Evolutionary conservation across 2,329 filamentous ascomycete species (phyloP).

Genomic region (Fusarium tjaetaba): DNA sequence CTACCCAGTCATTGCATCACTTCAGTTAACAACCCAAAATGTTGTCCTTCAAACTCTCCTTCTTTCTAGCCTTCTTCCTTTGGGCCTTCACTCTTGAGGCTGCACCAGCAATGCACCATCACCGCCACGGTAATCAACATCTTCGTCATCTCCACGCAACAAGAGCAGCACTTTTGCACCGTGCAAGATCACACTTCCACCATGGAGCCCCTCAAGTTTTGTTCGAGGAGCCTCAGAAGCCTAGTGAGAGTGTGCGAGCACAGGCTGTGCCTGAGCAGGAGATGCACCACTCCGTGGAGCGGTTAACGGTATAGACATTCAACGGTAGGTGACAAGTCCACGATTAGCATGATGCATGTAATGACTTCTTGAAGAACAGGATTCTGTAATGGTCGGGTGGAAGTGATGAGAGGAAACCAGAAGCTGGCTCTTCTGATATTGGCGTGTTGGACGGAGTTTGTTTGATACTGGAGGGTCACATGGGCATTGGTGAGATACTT

Average conservation of each 20-base stretch:
- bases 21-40: slow-evolving; percentile 13
- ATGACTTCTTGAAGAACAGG: not conserved
- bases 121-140: slow-evolving; percentile 29
- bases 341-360: not conserved
- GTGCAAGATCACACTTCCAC: slow-evolving; percentile 7
- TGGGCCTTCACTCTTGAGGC: slow-evolving; percentile 40
- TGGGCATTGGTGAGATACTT: not conserved
- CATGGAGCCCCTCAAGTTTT: slow-evolving; percentile 2
- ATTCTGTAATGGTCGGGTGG: not conserved
- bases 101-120: slow-evolving; percentile 39
- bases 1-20: not conserved
- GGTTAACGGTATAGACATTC: not conserved
- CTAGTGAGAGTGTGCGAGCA: slow-evolving; percentile 12
- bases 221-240: slow-evolving; percentile 18
- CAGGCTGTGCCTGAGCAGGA: not conserved
- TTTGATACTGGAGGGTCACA: not conserved
- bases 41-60: slow-evolving; percentile 29
- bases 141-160: slow-evolving; percentile 29
- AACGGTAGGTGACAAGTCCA: not conserved
- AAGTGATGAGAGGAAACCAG: not conserved
- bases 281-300: not conserved
- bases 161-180: slow-evolving; percentile 51
- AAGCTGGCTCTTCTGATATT: slow-evolving; percentile 18
- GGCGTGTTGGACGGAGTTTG: not conserved
- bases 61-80: slow-evolving; percentile 33